These are phyloP conservation scores for Dysphania ambrosioides DNA, from an alignment of 148 eudicot genomes.

Conservation along the genomic window DNA sequence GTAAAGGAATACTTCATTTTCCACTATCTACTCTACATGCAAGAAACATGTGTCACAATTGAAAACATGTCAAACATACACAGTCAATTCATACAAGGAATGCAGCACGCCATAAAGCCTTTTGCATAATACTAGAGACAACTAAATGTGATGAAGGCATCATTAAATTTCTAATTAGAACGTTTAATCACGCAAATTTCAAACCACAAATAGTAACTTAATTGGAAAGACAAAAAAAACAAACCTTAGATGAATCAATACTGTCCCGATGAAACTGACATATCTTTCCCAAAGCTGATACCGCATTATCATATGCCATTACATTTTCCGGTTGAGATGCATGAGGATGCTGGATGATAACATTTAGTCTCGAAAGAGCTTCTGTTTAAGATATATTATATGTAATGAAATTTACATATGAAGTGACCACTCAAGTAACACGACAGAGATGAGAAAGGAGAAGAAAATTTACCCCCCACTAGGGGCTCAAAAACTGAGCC, in stretches of 20 bases:
- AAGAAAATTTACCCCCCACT: constrained; percentile 59
- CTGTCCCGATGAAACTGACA: constrained; percentile 78
- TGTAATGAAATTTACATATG: background rate
- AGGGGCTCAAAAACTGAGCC: constrained; percentile 82
- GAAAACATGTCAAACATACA: background rate
- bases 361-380: constrained; percentile 89
- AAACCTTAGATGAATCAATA: constrained; percentile 81
- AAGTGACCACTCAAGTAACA: background rate
- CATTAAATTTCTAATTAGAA: too few relatives aligned
- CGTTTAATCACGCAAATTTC: background rate
- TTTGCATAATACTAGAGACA: too few relatives aligned
- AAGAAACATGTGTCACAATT: background rate
- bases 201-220: too few relatives aligned
- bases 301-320: constrained; percentile 97
- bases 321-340: constrained; percentile 61
- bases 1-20: too few relatives aligned
- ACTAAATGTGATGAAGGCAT: too few relatives aligned
- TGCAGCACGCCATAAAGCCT: background rate
- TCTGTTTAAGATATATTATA: constrained; percentile 52
- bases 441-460: background rate
- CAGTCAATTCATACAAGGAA: background rate
- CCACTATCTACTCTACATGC: background rate
- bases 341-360: constrained; percentile 61
- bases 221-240: constrained; percentile 4
- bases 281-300: constrained; percentile 88